These are phyloP conservation scores for Ambrosiella cleistominuta DNA, from an alignment of 2,329 filamentous ascomycete species.

Conservation along the genomic window DNA sequence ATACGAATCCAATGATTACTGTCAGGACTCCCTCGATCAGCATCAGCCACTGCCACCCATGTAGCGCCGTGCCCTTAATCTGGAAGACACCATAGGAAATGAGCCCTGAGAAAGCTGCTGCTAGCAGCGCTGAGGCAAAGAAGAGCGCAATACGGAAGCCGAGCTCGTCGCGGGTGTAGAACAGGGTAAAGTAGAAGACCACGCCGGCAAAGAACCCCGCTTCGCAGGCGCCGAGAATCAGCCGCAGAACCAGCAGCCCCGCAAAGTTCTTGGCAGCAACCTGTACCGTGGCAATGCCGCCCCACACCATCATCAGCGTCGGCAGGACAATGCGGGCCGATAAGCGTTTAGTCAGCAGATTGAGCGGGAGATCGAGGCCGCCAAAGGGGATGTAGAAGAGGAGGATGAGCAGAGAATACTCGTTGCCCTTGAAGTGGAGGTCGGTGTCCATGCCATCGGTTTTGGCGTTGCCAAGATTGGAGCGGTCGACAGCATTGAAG, in stretches of 20 bases:
- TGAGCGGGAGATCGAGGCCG: slow-evolving; percentile 28
- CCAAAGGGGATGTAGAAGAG: slow-evolving; percentile 35
- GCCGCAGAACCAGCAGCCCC: slow-evolving; percentile 29
- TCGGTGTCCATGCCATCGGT: slow-evolving; percentile 30
- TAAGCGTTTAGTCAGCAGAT: slow-evolving; percentile 29
- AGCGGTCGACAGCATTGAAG: slow-evolving; percentile 29
- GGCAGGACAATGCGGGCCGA: slow-evolving; percentile 20
- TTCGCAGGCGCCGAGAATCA: slow-evolving; percentile 32
- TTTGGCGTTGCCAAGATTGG: slow-evolving; percentile 30
- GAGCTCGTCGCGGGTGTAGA: slow-evolving; percentile 48
- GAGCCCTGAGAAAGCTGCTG: slow-evolving; percentile 51
- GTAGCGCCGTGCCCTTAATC: slow-evolving; percentile 29
- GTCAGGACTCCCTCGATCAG: slow-evolving; percentile 43
- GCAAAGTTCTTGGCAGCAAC: slow-evolving; percentile 31
- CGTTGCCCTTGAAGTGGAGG: slow-evolving; percentile 34
- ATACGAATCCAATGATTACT: slow-evolving; percentile 19
- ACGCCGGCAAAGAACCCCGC: slow-evolving; percentile 35
- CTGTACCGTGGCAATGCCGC: slow-evolving; percentile 28
- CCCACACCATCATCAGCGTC: slow-evolving; percentile 30
- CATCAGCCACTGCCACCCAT: slow-evolving; percentile 54
- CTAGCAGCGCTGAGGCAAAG: slow-evolving; percentile 44
- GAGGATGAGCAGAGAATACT: slow-evolving; percentile 24
- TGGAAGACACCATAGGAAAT: slow-evolving; percentile 45
- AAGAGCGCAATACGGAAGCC: slow-evolving; percentile 42
- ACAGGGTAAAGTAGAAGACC: slow-evolving; percentile 28